A percentile compares a stretch with the other conserved stretches of the same genome.
phyloP scores from a whole-genome alignment of 2,329 filamentous ascomycete species.

The Pezicula radicicola region DNA sequence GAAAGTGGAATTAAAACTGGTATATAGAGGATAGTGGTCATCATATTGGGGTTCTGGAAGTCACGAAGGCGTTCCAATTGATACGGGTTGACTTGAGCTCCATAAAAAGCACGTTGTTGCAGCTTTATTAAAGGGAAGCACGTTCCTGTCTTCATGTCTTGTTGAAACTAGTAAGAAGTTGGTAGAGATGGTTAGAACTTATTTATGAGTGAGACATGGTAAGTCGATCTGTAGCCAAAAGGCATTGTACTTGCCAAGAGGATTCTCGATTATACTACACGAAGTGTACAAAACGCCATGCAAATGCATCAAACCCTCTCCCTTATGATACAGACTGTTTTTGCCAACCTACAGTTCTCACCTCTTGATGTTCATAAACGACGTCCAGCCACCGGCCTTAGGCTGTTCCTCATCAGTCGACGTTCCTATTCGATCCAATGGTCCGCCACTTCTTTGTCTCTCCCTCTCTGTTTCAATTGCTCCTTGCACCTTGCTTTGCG shows the following conservation, averaged over 20 bases:
- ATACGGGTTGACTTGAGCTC: too few relatives aligned
- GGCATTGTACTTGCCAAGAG: background rate
- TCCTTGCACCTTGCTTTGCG: slow-evolving; percentile 19
- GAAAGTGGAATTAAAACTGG: too few relatives aligned
- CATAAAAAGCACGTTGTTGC: too few relatives aligned
- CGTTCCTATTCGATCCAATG: slow-evolving; percentile 24
- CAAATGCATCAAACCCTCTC: slow-evolving; percentile 16
- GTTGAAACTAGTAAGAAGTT: too few relatives aligned
- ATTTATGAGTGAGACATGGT: background rate
- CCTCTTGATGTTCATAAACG: slow-evolving; percentile 15
- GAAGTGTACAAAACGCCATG: slow-evolving; percentile 10
- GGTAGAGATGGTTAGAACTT: too few relatives aligned
- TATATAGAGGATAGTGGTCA: too few relatives aligned
- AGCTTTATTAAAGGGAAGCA: too few relatives aligned
- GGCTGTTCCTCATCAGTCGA: slow-evolving; percentile 9
- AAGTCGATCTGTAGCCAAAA: background rate
- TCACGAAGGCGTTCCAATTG: too few relatives aligned
- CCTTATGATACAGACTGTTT: slow-evolving; percentile 23
- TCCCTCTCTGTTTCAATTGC: slow-evolving; percentile 27
- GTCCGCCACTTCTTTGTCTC: slow-evolving; percentile 23
- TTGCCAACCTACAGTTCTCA: slow-evolving; percentile 1
- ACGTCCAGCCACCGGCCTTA: slow-evolving; percentile 21
- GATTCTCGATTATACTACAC: background rate
- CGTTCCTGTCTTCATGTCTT: too few relatives aligned
- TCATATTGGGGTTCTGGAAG: too few relatives aligned